Conservation (phyloP, 371 early-diverging fungal species). For the Syncephalis plumigaleata region DNA sequence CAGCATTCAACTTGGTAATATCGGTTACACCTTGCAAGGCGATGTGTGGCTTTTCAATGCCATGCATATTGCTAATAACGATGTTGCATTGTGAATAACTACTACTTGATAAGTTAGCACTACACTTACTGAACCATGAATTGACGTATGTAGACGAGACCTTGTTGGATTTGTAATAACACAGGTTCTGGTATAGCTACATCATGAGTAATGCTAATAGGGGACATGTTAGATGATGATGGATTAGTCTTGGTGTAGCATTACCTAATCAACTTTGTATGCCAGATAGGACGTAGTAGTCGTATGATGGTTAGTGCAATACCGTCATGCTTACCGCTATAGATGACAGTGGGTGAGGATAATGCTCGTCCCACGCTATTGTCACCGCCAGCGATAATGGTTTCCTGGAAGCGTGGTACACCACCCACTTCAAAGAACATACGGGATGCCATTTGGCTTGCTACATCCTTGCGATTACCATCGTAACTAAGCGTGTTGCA, state of each 20-base stretch:
- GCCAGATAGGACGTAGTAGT: conserved; percentile 52
- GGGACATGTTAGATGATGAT: no score
- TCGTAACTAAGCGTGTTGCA: conserved; percentile 15
- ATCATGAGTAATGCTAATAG: no score
- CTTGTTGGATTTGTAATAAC: no score
- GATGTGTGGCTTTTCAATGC: conserved; percentile 3
- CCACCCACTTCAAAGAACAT: conserved; percentile 48
- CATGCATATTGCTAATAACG: conserved; percentile 8
- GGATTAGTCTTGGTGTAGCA: no score
- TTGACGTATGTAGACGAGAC: no score
- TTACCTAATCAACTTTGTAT: conserved; percentile 21
- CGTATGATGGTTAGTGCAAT: conserved; percentile 57
- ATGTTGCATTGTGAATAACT: no score
- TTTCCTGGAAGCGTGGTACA: conserved; percentile 15
- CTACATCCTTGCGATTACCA: neutral
- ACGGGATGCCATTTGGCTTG: neutral
- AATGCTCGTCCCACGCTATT: conserved; percentile 23
- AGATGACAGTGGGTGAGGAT: conserved; percentile 21
- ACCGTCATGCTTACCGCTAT: conserved; percentile 59
- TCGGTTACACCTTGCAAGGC: no score
- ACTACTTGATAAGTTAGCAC: no score
- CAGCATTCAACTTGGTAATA: no score
- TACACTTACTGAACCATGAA: no score
- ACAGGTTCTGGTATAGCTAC: no score
- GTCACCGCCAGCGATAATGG: conserved; percentile 15